Evolutionary conservation across 768 basidiomycete species (phyloP), one percentile per base, ranked within the genome.

Genomic region (Mycena galericulata): DNA sequence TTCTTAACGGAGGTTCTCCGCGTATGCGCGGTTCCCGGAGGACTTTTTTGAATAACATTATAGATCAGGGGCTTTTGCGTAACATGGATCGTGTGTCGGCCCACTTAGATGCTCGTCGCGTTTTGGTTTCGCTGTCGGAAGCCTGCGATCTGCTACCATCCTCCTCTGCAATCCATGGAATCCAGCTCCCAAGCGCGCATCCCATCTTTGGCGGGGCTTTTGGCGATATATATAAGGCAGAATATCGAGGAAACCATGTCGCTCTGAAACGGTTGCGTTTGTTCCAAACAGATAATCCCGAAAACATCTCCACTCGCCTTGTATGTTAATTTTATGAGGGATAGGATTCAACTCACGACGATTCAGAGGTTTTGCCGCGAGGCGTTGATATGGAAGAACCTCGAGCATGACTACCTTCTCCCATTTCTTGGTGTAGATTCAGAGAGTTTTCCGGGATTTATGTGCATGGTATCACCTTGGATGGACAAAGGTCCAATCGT

Each of bases 391-490:
- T 75, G 75, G 75, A 70, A 63, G 32, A 67, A 65, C 24, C 63
- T 75, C 5, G 51, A 68, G 22, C 73, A 74, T 43, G 65, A 66
- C 8, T 71, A 74, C 36, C 46, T 75, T 9, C 69, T 76, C 7
- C 75, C 73, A 5, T 72, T 75, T 46, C 62, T 74, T 24, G 75
- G 75, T 2, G 65, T 75, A 11, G 65, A 60, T 51, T 60, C 43
- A 15, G 53, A 67, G 10, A 58, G 56, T 10, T 75, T 74, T 49
- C 41, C 63, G 2, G 71, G 71, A 18, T 53, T 61, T 3, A 50
- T 74, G 29, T 73, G 72, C 51, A 62, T 75, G 67, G 65, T 75
- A 3, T 74, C 73, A 12, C 75, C 75, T 18, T 75, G 71, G 71
- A 74, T 75, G 75, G 24, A 32, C 26, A 72, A 73, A 22, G 72